Percentiles rank a stretch among this genome's conserved stretches.
Conservation (phyloP, 805 yeast species). For the Hanseniaspora lindneri region DNA sequence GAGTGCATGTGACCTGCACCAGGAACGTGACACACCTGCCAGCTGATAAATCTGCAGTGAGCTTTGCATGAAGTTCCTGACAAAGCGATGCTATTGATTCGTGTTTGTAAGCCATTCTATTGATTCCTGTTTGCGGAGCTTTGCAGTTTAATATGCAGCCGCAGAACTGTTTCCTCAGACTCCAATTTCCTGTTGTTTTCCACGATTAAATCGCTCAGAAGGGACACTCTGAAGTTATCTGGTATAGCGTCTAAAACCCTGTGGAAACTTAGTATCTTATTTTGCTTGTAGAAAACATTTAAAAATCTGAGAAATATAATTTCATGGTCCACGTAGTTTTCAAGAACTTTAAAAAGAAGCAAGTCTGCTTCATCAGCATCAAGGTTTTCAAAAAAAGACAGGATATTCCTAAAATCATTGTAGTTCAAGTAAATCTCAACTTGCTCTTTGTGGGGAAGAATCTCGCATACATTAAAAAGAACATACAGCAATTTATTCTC, state of each 20-base stretch:
- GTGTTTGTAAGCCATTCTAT: no score
- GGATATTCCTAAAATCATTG: constrained; percentile 10
- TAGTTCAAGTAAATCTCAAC: not conserved
- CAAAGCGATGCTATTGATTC: no score
- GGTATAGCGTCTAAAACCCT: not conserved
- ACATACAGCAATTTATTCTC: not conserved
- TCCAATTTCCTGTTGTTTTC: not conserved
- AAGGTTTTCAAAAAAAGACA: no score
- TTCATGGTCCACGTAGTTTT: not conserved
- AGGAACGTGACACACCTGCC: no score
- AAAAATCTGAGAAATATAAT: constrained; percentile 1
- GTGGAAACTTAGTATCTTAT: no score
- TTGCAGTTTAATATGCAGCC: no score
- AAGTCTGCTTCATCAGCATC: no score
- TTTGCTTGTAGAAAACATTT: not conserved
- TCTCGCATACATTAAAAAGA: not conserved
- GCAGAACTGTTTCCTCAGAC: no score
- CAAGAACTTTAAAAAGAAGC: not conserved
- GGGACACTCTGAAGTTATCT: not conserved
- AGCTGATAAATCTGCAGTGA: no score
- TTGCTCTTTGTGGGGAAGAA: not conserved
- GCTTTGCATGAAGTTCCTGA: no score
- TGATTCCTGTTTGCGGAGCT: no score
- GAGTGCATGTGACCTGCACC: no score
- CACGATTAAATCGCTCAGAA: not conserved